phyloP scores from a whole-genome alignment of 352 stramenopile genomes.

The Aphanomyces cochlioides region DNA sequence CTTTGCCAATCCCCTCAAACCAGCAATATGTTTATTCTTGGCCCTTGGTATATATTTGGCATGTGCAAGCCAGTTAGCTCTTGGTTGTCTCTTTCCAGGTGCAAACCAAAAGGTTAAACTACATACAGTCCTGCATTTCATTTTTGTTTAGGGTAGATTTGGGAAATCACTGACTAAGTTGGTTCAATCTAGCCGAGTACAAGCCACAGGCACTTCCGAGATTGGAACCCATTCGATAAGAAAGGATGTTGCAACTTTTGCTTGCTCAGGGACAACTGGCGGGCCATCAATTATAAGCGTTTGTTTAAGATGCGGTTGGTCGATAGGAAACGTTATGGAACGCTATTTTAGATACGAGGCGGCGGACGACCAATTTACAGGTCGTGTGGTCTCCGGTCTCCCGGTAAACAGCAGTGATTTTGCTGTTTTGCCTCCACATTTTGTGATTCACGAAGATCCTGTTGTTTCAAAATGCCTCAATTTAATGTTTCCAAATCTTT shows the following conservation, averaged over 20 bases:
- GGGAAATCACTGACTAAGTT: conserved; percentile 3
- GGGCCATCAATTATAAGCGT: not conserved
- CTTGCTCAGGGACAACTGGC: not conserved
- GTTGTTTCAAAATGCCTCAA: not conserved
- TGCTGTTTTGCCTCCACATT: not conserved
- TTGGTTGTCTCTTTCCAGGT: too few relatives aligned
- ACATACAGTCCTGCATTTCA: too few relatives aligned
- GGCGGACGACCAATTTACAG: not conserved
- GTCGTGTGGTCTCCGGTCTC: not conserved
- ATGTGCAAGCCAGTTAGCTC: too few relatives aligned
- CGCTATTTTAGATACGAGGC: not conserved
- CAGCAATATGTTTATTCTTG: not conserved
- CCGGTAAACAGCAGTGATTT: not conserved
- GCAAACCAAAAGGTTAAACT: conserved; percentile 1
- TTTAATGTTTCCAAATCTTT: not conserved
- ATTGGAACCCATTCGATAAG: not conserved
- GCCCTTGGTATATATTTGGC: too few relatives aligned
- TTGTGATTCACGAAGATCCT: not conserved
- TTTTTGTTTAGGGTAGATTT: conserved; percentile 1
- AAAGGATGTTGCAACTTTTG: not conserved
- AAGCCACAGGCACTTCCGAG: not conserved
- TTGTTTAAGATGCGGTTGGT: not conserved
- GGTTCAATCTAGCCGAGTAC: not conserved
- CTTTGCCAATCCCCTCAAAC: not conserved
- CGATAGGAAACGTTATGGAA: not conserved